Evolutionary conservation across 2,329 filamentous ascomycete species (phyloP), one percentile per base, ranked within the genome.

Genomic region (Pestalotiopsis sp.): DNA sequence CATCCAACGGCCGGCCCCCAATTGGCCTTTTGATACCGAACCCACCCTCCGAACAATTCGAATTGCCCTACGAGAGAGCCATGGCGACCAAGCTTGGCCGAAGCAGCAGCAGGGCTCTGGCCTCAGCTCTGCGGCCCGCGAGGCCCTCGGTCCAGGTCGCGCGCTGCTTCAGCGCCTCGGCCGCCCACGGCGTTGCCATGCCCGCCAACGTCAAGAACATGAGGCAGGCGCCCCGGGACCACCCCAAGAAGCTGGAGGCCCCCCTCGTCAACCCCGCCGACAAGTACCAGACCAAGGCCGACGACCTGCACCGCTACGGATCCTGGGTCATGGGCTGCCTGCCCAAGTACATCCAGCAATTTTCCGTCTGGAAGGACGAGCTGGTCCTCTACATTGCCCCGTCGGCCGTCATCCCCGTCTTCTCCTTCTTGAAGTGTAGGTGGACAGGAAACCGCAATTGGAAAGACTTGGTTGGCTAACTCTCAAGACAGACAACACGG

Each of bases 361-460:
- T 98, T 85, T 97, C 95, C 13, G 95, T 99, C 68, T 99, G 96
- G 96, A 99, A 99, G 85, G 96, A 99, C 80, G 96, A 99, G 83
- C 90, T 99, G 79, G 94, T 92, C 75, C 93, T 98, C 80, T 95
- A 97, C 83, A 96, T 98, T 78, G 87, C 93, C 62, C 96, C 96
- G 1, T 84, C 92, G 49, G 96, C 94, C 74, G 90, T 98, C 75
- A 89, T 98, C 74, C 96, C 96, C 52, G 92, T 97, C 76, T 95
- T 99, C 82, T 90, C 89, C 70, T 99, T 99, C 85, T 87, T 99
- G 77, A 98, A 98, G 85, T 89, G 89, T 90, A 78, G 69, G 72
- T 40, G n/a, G 57, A 38, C 64, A 59, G 4, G 17, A 9, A 49
- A 68, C 79, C 76, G 31, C n/a, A 13, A 38, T 20, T 31, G 6